Conservation (phyloP, 192 early-diverging fungal genomes). For the Haplosporangium gracile region DNA sequence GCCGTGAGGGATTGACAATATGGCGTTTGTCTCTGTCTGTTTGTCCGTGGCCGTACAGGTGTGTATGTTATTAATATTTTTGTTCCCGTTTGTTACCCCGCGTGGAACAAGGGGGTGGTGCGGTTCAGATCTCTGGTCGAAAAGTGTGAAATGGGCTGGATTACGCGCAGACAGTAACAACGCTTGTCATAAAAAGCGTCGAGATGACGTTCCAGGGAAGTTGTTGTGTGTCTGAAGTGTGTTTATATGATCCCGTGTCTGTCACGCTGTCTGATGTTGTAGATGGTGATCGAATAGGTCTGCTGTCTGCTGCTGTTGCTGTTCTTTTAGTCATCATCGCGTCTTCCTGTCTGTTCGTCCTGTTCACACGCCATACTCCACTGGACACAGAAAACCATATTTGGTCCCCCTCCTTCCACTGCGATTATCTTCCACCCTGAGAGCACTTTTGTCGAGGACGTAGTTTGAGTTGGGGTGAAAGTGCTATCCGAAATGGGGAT, state of each 20-base stretch:
- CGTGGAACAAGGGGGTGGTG: not conserved
- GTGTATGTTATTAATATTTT: too few relatives aligned
- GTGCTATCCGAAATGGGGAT: not conserved
- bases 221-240: not conserved
- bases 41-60: not conserved
- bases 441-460: not conserved
- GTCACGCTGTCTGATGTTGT: not conserved
- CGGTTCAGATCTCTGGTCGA: not conserved
- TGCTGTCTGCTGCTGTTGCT: not conserved
- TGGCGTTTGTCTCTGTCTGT: not conserved
- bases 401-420: not conserved
- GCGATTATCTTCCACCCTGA: not conserved
- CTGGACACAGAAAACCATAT: not conserved
- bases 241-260: not conserved
- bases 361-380: not conserved
- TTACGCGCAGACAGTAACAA: slow-evolving; percentile 1
- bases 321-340: not conserved
- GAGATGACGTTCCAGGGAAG: not conserved
- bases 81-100: not conserved
- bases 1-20: not conserved
- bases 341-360: not conserved
- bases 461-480: not conserved
- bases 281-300: too few relatives aligned
- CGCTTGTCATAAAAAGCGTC: not conserved
- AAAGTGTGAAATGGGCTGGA: not conserved